Evolutionary conservation across 2,329 filamentous ascomycete genomes (phyloP).

Genomic region (Talaromyces sp.): DNA sequence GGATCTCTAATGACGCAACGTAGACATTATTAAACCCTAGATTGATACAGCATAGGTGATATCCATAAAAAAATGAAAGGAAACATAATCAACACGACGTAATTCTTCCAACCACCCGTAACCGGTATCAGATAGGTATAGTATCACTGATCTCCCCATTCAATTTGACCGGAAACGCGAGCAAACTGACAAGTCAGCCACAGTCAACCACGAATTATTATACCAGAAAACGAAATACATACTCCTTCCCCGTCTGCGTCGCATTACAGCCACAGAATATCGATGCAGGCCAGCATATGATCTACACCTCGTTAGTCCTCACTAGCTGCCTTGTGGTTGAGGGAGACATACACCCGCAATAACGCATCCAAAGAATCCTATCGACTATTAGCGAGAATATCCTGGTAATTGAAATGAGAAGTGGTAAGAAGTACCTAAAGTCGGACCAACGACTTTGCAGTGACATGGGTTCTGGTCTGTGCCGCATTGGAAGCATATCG

Average conservation of each 20-base stretch:
- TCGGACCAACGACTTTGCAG: slow-evolving; percentile 56
- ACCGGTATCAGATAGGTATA: slow-evolving; percentile 41
- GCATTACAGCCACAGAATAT: slow-evolving; percentile 56
- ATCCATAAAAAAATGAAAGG: too few species aligned
- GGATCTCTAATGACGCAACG: not conserved
- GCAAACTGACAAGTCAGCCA: slow-evolving; percentile 32
- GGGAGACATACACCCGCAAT: slow-evolving; percentile 10
- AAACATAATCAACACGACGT: not conserved
- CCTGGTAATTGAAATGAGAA: not conserved
- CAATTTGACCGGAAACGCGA: slow-evolving; percentile 51
- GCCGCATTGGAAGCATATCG: slow-evolving; percentile 55
- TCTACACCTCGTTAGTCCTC: not conserved
- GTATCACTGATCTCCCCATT: slow-evolving; percentile 50
- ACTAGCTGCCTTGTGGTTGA: not conserved
- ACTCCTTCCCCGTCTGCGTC: slow-evolving; percentile 54
- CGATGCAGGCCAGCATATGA: slow-evolving; percentile 49
- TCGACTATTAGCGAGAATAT: not conserved
- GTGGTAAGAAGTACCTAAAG: slow-evolving; percentile 41
- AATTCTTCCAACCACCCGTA: too few species aligned
- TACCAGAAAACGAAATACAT: slow-evolving; percentile 23
- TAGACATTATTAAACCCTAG: not conserved
- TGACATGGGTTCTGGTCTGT: slow-evolving; percentile 57
- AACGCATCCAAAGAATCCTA: slow-evolving; percentile 15
- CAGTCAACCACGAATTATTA: not conserved
- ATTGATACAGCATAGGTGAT: not conserved